A percentile compares a stretch with the other conserved stretches of the same genome.
Evolutionary conservation across 768 basidiomycete species (phyloP).

Genomic region (Tulasnella sp.): DNA sequence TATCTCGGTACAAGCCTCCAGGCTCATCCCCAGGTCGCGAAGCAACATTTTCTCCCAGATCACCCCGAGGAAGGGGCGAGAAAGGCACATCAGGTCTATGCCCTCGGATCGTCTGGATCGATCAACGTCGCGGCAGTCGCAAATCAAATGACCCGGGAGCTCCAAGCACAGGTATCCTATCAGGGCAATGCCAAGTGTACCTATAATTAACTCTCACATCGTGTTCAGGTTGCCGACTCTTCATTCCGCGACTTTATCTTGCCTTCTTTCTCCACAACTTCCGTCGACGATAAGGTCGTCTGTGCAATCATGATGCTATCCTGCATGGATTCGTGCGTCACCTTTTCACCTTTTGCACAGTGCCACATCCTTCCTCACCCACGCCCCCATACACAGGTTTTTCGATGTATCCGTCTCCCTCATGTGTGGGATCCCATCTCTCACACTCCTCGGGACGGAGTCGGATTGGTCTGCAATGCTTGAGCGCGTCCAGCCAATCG

Average conservation of each 20-base stretch:
- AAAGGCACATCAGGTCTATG: background rate
- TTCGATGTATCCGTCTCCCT: constrained; percentile 2
- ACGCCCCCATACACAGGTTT: background rate
- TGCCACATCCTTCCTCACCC: background rate
- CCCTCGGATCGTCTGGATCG: background rate
- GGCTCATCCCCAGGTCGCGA: background rate
- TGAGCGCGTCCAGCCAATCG: background rate
- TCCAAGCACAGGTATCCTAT: background rate
- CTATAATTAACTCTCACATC: too few relatives aligned
- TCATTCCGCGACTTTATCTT: background rate
- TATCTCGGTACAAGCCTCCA: background rate
- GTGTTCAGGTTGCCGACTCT: background rate
- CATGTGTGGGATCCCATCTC: constrained; percentile 14
- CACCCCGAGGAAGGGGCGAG: background rate
- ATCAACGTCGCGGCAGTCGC: background rate
- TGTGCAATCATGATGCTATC: constrained; percentile 1
- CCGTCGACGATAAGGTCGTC: constrained; percentile 1
- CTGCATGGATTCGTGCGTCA: background rate
- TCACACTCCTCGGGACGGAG: constrained; percentile 6
- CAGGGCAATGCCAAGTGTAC: background rate
- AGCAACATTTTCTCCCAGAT: background rate
- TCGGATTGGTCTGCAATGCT: constrained; percentile 2
- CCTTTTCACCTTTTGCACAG: background rate
- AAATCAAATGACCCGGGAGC: background rate
- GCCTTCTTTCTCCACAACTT: constrained; percentile 1